A percentile compares a stretch with the other conserved stretches of the same genome.
phyloP scores from a whole-genome alignment of 331 rosid species.

The Acacia concinna region DNA sequence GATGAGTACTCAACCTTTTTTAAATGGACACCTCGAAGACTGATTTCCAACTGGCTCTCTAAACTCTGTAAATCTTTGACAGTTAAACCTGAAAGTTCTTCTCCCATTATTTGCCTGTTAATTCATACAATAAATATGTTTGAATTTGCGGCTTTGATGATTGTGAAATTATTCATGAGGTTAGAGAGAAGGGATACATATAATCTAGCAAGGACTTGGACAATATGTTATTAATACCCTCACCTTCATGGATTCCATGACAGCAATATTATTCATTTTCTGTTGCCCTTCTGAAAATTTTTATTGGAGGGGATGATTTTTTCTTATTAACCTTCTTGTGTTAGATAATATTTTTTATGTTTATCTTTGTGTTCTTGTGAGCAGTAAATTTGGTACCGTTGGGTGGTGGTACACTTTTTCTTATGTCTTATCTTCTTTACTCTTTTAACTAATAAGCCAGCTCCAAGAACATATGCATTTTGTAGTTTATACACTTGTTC shows the following conservation, averaged over 20 bases:
- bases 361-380: neutral
- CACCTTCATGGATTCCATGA: neutral
- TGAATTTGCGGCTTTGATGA: neutral
- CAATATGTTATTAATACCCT: neutral
- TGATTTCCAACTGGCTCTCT: conserved; percentile 80
- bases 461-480: neutral
- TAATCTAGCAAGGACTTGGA: neutral
- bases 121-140: conserved; percentile 1
- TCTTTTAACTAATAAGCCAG: neutral
- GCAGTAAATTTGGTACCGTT: neutral
- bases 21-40: conserved; percentile 76
- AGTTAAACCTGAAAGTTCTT: conserved; percentile 78
- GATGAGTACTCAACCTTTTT: conserved; percentile 57
- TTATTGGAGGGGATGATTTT: neutral
- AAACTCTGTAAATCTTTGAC: conserved; percentile 69
- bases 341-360: neutral
- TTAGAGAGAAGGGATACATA: neutral
- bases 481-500: neutral
- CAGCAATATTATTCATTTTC: neutral
- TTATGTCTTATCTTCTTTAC: neutral
- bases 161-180: neutral
- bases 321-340: neutral
- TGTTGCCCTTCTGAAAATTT: neutral
- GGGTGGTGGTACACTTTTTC: neutral
- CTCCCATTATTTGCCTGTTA: conserved; percentile 87